Conservation (phyloP, 305 asterid genomes). For the Striga hermonthica region DNA sequence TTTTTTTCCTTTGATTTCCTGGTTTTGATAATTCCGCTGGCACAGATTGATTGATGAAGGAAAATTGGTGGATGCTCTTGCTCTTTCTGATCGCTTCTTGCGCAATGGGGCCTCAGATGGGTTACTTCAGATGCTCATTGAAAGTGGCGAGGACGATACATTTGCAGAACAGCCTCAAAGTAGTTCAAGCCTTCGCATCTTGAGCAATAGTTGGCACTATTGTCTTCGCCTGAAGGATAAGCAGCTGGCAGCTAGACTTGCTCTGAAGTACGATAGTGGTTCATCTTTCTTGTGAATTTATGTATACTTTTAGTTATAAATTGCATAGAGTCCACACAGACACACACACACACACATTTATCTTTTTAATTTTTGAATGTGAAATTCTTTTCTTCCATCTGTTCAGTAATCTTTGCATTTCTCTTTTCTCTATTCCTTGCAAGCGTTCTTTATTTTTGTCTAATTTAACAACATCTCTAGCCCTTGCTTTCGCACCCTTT, state of each 20-base stretch:
- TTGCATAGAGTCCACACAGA: neutral
- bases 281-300: slow-evolving; percentile 16
- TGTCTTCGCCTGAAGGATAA: slow-evolving; percentile 92
- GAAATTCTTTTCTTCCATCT: slow-evolving; percentile 8
- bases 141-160: slow-evolving; percentile 58
- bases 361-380: slow-evolving; percentile 14
- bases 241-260: slow-evolving; percentile 79
- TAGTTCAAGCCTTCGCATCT: slow-evolving; percentile 50
- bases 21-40: slow-evolving; percentile 28
- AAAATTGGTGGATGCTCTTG: slow-evolving; percentile 89
- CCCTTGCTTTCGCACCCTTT: slow-evolving; percentile 17
- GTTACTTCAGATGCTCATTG: slow-evolving; percentile 79
- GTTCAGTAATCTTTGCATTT: slow-evolving; percentile 7
- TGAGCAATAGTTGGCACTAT: slow-evolving; percentile 95
- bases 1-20: neutral
- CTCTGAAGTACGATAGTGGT: slow-evolving; percentile 68
- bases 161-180: slow-evolving; percentile 50
- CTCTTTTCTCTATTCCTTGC: slow-evolving; percentile 11
- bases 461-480: slow-evolving; percentile 1
- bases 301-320: slow-evolving; percentile 22
- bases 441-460: slow-evolving; percentile 3
- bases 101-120: slow-evolving; percentile 88
- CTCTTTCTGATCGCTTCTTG: slow-evolving; percentile 93
- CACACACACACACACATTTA: no score
- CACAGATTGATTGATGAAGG: slow-evolving; percentile 90